Base-by-base conservation (phyloP, 352 stramenopile genomes). In the Phytophthora fragariaefolia region DNA sequence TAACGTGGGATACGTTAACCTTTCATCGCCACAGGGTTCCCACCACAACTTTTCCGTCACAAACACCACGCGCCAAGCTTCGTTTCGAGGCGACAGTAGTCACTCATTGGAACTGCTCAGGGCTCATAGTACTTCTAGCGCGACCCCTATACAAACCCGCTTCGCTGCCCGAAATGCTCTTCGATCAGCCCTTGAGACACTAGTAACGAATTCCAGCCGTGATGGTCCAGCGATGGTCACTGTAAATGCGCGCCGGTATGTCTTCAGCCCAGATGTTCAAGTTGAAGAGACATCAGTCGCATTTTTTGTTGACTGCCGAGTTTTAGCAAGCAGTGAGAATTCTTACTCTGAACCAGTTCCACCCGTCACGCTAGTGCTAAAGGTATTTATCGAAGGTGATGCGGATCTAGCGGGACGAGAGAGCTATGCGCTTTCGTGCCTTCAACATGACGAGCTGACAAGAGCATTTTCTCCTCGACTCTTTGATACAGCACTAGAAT, bases 361-460 rank as follows among this genome's bases (percentile, higher is more conserved):
- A 20, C 40, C 36, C 9, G 47, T 30, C 4, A 58, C 47, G 34
- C 58, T 83, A 18, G 62, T 74, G 32, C 56, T 91, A 22, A 89
- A 90, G 60, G 49, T 91, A 30, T 91, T 85, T 60, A 69, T 86
- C 20, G 77, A 90, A 46, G 75, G 83, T 30, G 83, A 91, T 38
- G 65, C 79, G 1, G 72, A 77, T 45, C 57, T 84, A 22, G 80
- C 77, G 8, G 77, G 73, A 2, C 75, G 75, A 18, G 83, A 91
- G 57, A 87, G 78, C 38, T 82, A 80, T 22, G 77, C 82, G 8
- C 69, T 91, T 5, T 73, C 75, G 1, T 71, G 76, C 5, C 62
- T 89, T 42, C 71, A 86, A 30, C 64, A 73, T 2, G 59, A 70
- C 23, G 56, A 62, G 2, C 66, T 59, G 0, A 71, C 71, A 10